Evolutionary conservation across 1,139 yeast species (phyloP).

Genomic region (Ogataea hybrid): DNA sequence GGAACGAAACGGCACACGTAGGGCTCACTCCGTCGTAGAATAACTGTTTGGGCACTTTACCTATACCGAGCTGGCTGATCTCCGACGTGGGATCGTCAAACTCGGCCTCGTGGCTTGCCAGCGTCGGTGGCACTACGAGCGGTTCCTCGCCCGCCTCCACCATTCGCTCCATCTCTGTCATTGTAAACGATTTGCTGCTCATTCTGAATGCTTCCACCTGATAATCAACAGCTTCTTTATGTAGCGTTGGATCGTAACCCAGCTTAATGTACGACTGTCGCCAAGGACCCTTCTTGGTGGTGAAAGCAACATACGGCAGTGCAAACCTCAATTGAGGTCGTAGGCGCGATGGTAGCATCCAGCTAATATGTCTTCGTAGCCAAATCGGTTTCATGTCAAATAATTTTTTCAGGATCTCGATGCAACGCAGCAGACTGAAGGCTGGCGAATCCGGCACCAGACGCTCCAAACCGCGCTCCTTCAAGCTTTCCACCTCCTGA

Average conservation of each 20-base stretch:
- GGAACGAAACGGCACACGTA: conserved; percentile 72
- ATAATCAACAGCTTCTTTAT: conserved; percentile 46
- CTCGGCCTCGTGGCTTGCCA: conserved; percentile 28
- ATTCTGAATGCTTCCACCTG: conserved; percentile 83
- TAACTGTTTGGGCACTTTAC: conserved; percentile 46
- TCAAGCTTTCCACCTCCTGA: conserved; percentile 30
- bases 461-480: conserved; percentile 19
- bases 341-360: conserved; percentile 52
- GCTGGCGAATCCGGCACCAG: conserved; percentile 26
- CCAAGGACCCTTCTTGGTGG: conserved; percentile 93
- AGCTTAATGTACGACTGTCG: conserved; percentile 79
- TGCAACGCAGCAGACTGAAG: conserved; percentile 41
- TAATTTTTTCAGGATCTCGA: conserved; percentile 49
- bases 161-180: conserved; percentile 34
- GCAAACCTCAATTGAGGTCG: conserved; percentile 64
- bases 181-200: conserved; percentile 34
- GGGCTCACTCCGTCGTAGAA: conserved; percentile 70
- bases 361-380: conserved; percentile 74
- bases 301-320: conserved; percentile 77
- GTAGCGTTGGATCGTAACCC: conserved; percentile 74
- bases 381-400: conserved; percentile 80
- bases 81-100: conserved; percentile 24
- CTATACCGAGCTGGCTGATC: conserved; percentile 23
- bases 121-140: conserved; percentile 27
- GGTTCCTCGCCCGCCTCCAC: conserved; percentile 30